Conservation (phyloP, 129 eudicot species). For the Lonicera japonica region DNA sequence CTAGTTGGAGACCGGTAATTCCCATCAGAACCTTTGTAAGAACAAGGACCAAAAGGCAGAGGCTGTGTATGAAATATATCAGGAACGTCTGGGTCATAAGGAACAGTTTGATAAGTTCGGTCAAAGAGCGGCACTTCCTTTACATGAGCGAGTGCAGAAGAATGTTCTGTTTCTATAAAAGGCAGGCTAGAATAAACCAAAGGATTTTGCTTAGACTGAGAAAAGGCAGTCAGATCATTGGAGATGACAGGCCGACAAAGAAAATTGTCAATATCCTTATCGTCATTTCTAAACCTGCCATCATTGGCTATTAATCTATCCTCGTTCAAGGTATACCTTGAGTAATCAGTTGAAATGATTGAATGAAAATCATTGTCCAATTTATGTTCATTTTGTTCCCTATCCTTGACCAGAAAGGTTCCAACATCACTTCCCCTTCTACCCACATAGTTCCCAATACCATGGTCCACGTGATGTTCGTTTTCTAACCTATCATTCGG, state of each 20-base stretch:
- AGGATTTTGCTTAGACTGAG: conserved; percentile 12
- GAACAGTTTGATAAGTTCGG: conserved; percentile 12
- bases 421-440: conserved; percentile 10
- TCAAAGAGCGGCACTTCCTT: neutral
- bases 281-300: conserved; percentile 13
- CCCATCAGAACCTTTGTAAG: conserved; percentile 16
- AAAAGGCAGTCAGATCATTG: conserved; percentile 1
- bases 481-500: conserved; percentile 16
- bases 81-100: conserved; percentile 32
- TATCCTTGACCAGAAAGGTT: conserved; percentile 5
- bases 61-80: conserved; percentile 14
- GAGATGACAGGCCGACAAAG: conserved; percentile 9
- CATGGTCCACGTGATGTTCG: conserved; percentile 16
- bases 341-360: conserved; percentile 5
- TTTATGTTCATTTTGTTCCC: conserved; percentile 16
- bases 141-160: neutral
- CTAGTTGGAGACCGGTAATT: neutral
- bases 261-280: conserved; percentile 2
- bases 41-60: conserved; percentile 7
- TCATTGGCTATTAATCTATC: conserved; percentile 13
- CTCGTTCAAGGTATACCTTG: conserved; percentile 6
- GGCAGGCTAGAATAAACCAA: conserved; percentile 10
- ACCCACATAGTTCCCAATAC: conserved; percentile 9
- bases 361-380: neutral
- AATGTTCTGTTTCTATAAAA: conserved; percentile 9